phyloP scores from a whole-genome alignment of 306 rosid species.

The Vigna reflexopilosa region DNA sequence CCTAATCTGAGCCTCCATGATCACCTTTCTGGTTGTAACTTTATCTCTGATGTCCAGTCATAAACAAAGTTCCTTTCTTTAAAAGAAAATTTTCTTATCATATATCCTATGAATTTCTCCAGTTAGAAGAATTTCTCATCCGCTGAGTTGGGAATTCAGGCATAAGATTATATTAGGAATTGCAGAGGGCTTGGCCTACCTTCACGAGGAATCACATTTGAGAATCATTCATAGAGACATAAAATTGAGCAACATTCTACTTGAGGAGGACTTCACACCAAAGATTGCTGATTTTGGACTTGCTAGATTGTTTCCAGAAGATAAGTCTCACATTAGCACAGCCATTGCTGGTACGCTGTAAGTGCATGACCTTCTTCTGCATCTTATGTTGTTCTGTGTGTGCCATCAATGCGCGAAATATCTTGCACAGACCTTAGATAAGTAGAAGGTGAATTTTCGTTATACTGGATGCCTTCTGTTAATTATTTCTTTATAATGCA shows the following conservation, averaged over 20 bases:
- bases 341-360: conserved; percentile 54
- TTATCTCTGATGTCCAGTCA: conserved; percentile 15
- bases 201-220: conserved; percentile 64
- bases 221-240: conserved; percentile 79
- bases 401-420: not conserved
- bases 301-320: conserved; percentile 67
- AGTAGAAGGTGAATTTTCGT: not conserved
- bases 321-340: conserved; percentile 50
- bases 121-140: conserved; percentile 43
- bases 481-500: not conserved
- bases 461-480: not conserved
- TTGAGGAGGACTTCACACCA: conserved; percentile 60
- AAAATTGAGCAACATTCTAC: conserved; percentile 66
- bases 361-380: conserved; percentile 25
- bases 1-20: conserved; percentile 68
- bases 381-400: not conserved
- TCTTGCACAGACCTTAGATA: not conserved
- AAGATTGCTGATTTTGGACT: conserved; percentile 83
- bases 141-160: conserved; percentile 44
- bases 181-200: conserved; percentile 74
- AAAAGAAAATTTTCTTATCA: conserved; percentile 1
- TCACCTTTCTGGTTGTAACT: conserved; percentile 58
- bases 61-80: conserved; percentile 5
- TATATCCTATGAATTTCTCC: not conserved
- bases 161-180: conserved; percentile 47